Conservation (phyloP, 2,329 filamentous ascomycete species). For the Colletotrichum cuscutae region DNA sequence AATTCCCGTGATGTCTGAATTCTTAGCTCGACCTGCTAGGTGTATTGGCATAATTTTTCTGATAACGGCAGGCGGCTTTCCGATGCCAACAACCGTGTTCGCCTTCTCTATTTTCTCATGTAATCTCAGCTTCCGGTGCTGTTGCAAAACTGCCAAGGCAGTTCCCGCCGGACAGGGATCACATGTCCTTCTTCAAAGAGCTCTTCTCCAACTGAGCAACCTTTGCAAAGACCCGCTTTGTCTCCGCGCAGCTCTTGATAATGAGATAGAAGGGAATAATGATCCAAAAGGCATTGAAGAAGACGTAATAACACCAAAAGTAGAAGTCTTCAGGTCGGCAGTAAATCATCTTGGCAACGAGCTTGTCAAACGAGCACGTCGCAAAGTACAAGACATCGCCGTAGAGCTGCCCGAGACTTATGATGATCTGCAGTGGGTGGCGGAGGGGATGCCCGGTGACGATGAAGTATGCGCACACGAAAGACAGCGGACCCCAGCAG, state of each 20-base stretch:
- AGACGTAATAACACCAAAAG: conserved; percentile 63
- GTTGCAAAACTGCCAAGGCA: not conserved
- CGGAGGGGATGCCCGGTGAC: conserved; percentile 55
- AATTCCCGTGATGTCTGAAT: not conserved
- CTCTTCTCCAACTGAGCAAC: conserved; percentile 36
- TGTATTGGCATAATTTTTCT: too few species aligned
- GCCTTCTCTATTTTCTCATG: not conserved
- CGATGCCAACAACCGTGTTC: not conserved
- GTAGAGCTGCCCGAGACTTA: conserved; percentile 61
- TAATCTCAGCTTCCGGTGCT: too few species aligned
- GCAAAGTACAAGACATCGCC: conserved; percentile 63
- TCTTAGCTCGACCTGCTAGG: too few species aligned
- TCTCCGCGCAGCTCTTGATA: conserved; percentile 41
- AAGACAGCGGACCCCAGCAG: conserved; percentile 64
- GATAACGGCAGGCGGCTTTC: not conserved
- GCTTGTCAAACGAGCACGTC: conserved; percentile 56
- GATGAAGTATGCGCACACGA: conserved; percentile 57
- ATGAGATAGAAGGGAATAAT: conserved; percentile 54
- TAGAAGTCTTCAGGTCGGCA: conserved; percentile 62
- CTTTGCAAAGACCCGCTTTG: conserved; percentile 41
- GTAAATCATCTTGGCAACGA: conserved; percentile 51
- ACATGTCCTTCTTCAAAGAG: conserved; percentile 11
- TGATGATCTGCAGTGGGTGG: conserved; percentile 58
- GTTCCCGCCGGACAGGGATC: not conserved
- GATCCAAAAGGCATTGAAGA: conserved; percentile 65